Evolutionary conservation across 805 yeast species (phyloP).

Genomic region (Cephaloascus albidus): DNA sequence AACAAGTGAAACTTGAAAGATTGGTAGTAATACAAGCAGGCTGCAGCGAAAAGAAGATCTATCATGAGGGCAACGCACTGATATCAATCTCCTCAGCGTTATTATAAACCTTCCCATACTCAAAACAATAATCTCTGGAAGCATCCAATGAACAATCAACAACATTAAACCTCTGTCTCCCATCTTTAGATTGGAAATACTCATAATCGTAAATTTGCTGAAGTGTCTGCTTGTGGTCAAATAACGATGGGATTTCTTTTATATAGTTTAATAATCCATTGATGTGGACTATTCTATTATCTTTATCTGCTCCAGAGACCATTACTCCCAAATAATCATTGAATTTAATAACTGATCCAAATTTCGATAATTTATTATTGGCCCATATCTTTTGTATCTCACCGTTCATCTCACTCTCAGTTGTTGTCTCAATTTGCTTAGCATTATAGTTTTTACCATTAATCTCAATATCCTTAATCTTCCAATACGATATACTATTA

Average conservation of each 20-base stretch:
- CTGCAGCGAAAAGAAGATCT: no score
- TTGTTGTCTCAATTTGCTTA: background rate
- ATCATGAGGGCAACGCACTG: background rate
- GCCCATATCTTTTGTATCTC: background rate
- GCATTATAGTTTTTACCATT: slow-evolving; percentile 2
- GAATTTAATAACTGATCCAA: background rate
- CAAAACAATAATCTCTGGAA: background rate
- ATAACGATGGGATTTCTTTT: slow-evolving; percentile 6
- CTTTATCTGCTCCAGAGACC: slow-evolving; percentile 18
- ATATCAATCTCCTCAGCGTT: background rate
- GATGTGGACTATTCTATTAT: slow-evolving; percentile 15
- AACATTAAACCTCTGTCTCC: background rate
- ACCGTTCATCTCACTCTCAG: background rate
- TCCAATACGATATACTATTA: slow-evolving; percentile 20
- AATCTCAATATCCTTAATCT: slow-evolving; percentile 2
- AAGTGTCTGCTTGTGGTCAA: slow-evolving; percentile 1
- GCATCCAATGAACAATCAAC: background rate
- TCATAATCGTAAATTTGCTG: background rate
- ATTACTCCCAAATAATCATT: slow-evolving; percentile 17
- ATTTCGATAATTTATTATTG: slow-evolving; percentile 1
- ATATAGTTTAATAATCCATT: slow-evolving; percentile 12
- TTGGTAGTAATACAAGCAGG: no score
- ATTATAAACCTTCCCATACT: background rate
- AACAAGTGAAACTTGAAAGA: no score
- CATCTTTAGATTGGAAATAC: background rate